phyloP scores from a whole-genome alignment of 73 alveolate species.

The Paramecium tetraurelia region DNA sequence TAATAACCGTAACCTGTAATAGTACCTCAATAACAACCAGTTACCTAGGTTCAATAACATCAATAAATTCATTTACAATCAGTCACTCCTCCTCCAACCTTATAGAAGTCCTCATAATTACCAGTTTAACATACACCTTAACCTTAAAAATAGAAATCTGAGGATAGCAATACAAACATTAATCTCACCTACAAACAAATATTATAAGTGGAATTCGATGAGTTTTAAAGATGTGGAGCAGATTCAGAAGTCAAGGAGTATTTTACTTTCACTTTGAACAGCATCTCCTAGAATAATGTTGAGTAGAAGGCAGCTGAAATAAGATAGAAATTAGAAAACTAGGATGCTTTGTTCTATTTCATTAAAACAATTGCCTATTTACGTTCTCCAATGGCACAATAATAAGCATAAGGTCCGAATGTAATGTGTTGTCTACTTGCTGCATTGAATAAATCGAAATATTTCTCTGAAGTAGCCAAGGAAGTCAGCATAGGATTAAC shows the following conservation, averaged over 20 bases:
- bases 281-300: neutral
- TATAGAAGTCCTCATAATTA: neutral
- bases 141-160: neutral
- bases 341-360: conserved; percentile 33
- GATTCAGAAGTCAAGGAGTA: conserved; percentile 3
- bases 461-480: conserved; percentile 15
- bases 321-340: conserved; percentile 16
- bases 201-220: neutral
- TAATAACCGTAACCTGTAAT: neutral
- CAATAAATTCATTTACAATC: neutral
- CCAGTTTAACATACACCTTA: neutral
- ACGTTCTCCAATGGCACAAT: conserved; percentile 12
- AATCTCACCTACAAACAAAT: neutral
- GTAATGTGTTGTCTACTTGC: neutral
- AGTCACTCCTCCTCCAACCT: conserved; percentile 39
- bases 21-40: neutral
- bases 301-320: conserved; percentile 36
- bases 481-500: conserved; percentile 34
- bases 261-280: conserved; percentile 32
- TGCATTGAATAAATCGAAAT: conserved; percentile 40
- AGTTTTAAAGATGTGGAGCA: neutral
- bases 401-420: neutral
- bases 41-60: neutral
- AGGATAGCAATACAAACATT: neutral
- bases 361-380: conserved; percentile 17